These are phyloP conservation scores for Amylostereum areolatum DNA, from an alignment of 1,284 basidiomycete species.

Conservation along the genomic window DNA sequence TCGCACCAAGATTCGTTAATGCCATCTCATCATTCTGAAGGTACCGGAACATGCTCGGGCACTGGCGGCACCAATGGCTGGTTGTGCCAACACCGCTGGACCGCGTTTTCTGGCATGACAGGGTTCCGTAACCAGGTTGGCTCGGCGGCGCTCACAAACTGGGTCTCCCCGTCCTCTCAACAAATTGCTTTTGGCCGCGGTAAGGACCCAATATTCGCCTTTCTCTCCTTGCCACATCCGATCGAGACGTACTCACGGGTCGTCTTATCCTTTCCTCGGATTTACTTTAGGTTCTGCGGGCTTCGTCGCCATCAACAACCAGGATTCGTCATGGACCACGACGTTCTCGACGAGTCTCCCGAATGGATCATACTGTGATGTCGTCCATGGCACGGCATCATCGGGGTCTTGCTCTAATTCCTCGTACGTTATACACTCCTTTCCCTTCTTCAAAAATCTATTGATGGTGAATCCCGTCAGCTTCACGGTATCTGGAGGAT, in stretches of 20 bases:
- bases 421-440: constrained; percentile 30
- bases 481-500: constrained; percentile 30
- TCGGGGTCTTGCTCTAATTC: constrained; percentile 41
- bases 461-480: constrained; percentile 16
- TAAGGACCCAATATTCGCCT: not conserved
- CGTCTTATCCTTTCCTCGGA: not conserved
- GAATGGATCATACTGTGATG: constrained; percentile 58
- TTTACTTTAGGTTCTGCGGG: constrained; percentile 39
- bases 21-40: constrained; percentile 7
- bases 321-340: constrained; percentile 43
- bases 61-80: constrained; percentile 22
- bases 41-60: constrained; percentile 21
- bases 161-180: constrained; percentile 6
- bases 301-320: constrained; percentile 64
- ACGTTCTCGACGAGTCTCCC: constrained; percentile 53
- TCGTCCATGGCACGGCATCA: constrained; percentile 40
- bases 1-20: not conserved
- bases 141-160: constrained; percentile 20
- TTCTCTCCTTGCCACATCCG: not conserved
- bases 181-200: constrained; percentile 33
- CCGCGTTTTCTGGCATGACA: constrained; percentile 28
- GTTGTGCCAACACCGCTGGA: constrained; percentile 31
- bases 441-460: not conserved
- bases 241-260: not conserved
- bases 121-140: constrained; percentile 30